Percentiles rank a stretch among this genome's conserved stretches.
Conservation (phyloP, 164 flowering plant genomes). For the Platanus orientalis region DNA sequence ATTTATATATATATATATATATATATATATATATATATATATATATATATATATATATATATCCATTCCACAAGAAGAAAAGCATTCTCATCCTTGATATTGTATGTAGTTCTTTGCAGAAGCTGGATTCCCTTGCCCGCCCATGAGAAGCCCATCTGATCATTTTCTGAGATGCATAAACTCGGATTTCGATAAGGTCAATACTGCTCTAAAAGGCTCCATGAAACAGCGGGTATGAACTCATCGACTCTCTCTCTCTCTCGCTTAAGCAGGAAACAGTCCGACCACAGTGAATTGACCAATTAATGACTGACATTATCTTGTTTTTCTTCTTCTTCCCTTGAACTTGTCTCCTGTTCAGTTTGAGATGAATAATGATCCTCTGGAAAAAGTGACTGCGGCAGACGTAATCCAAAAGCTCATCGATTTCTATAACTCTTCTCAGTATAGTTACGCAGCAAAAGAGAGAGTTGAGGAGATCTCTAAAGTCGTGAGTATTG, state of each 20-base stretch:
- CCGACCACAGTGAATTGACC: too few species aligned
- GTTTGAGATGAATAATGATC: slow-evolving; percentile 71
- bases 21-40: neutral
- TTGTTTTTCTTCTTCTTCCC: slow-evolving; percentile 1
- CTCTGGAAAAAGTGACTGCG: slow-evolving; percentile 11
- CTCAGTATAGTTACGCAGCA: slow-evolving; percentile 54
- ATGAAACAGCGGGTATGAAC: neutral
- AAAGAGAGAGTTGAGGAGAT: slow-evolving; percentile 66
- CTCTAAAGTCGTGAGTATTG: slow-evolving; percentile 66
- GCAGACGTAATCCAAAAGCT: too few species aligned
- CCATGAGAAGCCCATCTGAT: slow-evolving; percentile 30
- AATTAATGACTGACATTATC: too few species aligned
- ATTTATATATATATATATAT: too few species aligned
- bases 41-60: neutral
- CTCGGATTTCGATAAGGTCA: slow-evolving; percentile 55
- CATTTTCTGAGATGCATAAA: slow-evolving; percentile 43
- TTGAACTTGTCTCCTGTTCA: too few species aligned
- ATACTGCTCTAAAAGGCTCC: slow-evolving; percentile 13
- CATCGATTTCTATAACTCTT: slow-evolving; percentile 41
- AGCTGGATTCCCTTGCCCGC: slow-evolving; percentile 33
- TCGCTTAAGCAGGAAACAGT: too few species aligned
- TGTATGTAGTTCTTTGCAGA: slow-evolving; percentile 30
- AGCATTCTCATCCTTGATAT: too few species aligned
- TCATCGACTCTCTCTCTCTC: too few species aligned
- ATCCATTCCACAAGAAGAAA: too few species aligned